Base-by-base conservation (phyloP, 441 rosid species). In the Daphne laureola region DNA sequence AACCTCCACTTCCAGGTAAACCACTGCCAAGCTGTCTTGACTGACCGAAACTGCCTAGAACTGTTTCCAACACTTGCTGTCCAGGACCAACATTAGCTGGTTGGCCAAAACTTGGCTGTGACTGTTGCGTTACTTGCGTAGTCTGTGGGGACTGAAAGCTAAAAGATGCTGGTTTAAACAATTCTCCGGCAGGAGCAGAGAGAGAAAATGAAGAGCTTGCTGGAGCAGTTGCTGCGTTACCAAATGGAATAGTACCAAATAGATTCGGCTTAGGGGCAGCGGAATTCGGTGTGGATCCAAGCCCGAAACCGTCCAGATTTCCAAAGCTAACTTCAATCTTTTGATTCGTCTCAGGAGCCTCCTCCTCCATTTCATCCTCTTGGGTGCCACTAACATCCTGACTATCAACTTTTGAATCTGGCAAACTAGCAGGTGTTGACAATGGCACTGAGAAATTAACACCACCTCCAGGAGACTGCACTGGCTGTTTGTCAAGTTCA, bases 321-420 rank as follows among this genome's bases (percentile, higher is more conserved):
- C 83, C 95, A 69, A 87, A 71, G 69, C 74, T 77, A 71, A 80
- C 78, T 65, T 78, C 88, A 75, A 75, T 69, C 35, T 67, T 53
- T 42, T 63, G 73, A 67, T 65, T 72, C 40, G 80, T 59, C 73
- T 83, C 98, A 46, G 98, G 78, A 72, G 93, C 95, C 65, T 76
- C 96, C 79, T 91, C 98, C 61, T 91, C 98, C 98, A 91, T 91
- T 65, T 83, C 96, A 75, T 86, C 98, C 73, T 85, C 95, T 65
- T 74, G 88, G 13, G 74, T 48, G 57, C 64, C 82, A 21, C 59
- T 65, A 58, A 53, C 64, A 57, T 74, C 84, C 53, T 62, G 65
- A 59, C 54, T 67, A 49, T 80, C 83, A 55, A 62, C 71, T 60
- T 74, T 83, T 59, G 61, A 79, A 66, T 55, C 57, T 43, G 68